These are phyloP conservation scores for Crithidia brevicula DNA, from an alignment of 208 protist species.

Conservation along the genomic window DNA sequence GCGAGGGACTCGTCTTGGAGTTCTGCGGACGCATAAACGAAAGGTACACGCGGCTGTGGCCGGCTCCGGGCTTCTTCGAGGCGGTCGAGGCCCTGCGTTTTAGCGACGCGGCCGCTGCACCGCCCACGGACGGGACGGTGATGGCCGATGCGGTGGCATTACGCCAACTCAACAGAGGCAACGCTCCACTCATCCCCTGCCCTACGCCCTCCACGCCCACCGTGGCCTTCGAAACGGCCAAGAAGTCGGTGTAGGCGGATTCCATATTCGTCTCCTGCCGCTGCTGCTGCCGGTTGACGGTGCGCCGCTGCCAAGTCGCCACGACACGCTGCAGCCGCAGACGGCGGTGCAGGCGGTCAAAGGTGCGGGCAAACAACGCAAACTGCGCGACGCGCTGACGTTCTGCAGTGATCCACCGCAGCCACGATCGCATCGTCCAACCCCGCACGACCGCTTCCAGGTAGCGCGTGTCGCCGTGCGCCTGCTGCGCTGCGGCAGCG, in stretches of 20 bases:
- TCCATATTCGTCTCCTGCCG: conserved; percentile 42
- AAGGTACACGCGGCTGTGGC: conserved; percentile 24
- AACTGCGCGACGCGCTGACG: conserved; percentile 23
- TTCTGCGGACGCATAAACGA: conserved; percentile 24
- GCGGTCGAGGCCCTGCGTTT: not conserved
- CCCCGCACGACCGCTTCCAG: conserved; percentile 65
- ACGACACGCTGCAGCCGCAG: conserved; percentile 50
- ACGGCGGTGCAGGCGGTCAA: conserved; percentile 35
- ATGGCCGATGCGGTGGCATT: not conserved
- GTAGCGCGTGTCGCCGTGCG: conserved; percentile 63
- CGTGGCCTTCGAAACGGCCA: conserved; percentile 47
- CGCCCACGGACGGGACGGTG: no score
- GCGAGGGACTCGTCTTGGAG: not conserved
- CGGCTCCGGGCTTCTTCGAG: not conserved
- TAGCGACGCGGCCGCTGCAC: not conserved
- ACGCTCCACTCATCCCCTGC: not conserved
- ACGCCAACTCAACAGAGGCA: not conserved
- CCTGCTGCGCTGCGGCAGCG: conserved; percentile 32
- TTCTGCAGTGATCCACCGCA: conserved; percentile 31
- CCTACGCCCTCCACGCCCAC: conserved; percentile 28
- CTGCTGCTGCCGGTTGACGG: conserved; percentile 36
- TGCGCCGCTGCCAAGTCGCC: conserved; percentile 51
- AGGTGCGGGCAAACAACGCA: conserved; percentile 1
- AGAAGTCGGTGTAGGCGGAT: conserved; percentile 56
- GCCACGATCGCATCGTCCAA: conserved; percentile 80